Evolutionary conservation across 352 stramenopile species (phyloP).

Genomic region (Phytophthora hibernalis): DNA sequence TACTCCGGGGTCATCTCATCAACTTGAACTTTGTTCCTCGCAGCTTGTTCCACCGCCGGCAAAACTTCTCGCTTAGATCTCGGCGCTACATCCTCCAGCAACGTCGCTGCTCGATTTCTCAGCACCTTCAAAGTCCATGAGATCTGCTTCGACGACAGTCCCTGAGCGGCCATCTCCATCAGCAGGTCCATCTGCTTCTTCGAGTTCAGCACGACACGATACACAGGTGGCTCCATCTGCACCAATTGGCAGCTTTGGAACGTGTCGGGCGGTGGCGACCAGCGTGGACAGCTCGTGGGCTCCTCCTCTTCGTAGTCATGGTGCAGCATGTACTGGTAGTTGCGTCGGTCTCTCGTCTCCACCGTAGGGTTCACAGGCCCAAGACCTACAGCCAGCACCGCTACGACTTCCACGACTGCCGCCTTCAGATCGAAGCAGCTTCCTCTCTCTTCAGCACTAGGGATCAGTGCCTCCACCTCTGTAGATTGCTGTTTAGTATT

Average conservation of each 20-base stretch:
- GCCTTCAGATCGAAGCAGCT: slow-evolving; percentile 27
- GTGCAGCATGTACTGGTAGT: slow-evolving; percentile 32
- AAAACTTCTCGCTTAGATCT: slow-evolving; percentile 6
- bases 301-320: slow-evolving; percentile 23
- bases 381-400: slow-evolving; percentile 28
- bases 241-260: slow-evolving; percentile 31
- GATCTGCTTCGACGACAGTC: slow-evolving; percentile 34
- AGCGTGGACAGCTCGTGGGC: slow-evolving; percentile 11
- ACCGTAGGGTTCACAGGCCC: slow-evolving; percentile 25
- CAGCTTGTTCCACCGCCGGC: slow-evolving; percentile 8
- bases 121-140: slow-evolving; percentile 21
- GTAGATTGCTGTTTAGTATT: not conserved
- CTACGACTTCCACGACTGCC: slow-evolving; percentile 35
- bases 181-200: slow-evolving; percentile 31
- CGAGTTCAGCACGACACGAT: slow-evolving; percentile 34
- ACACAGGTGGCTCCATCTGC: slow-evolving; percentile 22
- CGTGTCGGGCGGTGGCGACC: slow-evolving; percentile 17
- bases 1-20: slow-evolving; percentile 16
- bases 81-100: slow-evolving; percentile 17
- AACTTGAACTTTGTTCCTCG: slow-evolving; percentile 3
- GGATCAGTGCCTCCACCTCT: slow-evolving; percentile 14
- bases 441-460: slow-evolving; percentile 17
- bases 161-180: slow-evolving; percentile 31
- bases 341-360: slow-evolving; percentile 22
- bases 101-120: slow-evolving; percentile 5